Percentiles rank a stretch among this genome's conserved stretches.
Conservation (phyloP, 352 stramenopile genomes). For the Phytophthora pinifolia region DNA sequence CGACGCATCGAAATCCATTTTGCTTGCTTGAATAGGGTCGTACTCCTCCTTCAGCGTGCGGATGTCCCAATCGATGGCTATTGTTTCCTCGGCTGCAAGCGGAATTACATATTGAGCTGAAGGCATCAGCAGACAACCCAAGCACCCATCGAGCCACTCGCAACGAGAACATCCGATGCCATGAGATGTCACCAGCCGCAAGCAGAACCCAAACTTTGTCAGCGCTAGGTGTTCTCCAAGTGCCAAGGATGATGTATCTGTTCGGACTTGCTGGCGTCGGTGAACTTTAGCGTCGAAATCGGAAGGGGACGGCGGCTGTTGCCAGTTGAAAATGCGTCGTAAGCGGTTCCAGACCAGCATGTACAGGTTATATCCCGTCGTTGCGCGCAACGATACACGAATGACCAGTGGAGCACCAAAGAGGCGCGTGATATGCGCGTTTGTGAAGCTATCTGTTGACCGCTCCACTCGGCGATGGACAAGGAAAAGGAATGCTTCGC, state of each 20-base stretch:
- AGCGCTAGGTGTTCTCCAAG: conserved; percentile 60
- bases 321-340: conserved; percentile 86
- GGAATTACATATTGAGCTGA: conserved; percentile 42
- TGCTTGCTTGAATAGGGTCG: conserved; percentile 82
- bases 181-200: conserved; percentile 79
- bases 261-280: conserved; percentile 23
- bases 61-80: conserved; percentile 92
- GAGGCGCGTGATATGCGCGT: conserved; percentile 72
- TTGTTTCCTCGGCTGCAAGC: conserved; percentile 73
- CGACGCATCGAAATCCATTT: conserved; percentile 68
- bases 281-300: conserved; percentile 28
- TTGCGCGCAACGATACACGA: conserved; percentile 60
- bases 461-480: conserved; percentile 85
- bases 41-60: conserved; percentile 86
- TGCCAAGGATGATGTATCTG: conserved; percentile 57
- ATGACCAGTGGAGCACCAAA: conserved; percentile 82
- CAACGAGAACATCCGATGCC: conserved; percentile 87
- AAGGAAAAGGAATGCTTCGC: conserved; percentile 74
- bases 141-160: conserved; percentile 86
- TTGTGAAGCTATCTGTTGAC: conserved; percentile 79
- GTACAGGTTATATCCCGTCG: conserved; percentile 77
- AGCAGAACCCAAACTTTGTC: conserved; percentile 83
- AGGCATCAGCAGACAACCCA: conserved; percentile 80
- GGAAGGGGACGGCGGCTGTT: conserved; percentile 39
- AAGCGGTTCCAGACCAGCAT: conserved; percentile 76